Evolutionary conservation across 768 basidiomycete species (phyloP).

Genomic region (Pisolithus sp.): DNA sequence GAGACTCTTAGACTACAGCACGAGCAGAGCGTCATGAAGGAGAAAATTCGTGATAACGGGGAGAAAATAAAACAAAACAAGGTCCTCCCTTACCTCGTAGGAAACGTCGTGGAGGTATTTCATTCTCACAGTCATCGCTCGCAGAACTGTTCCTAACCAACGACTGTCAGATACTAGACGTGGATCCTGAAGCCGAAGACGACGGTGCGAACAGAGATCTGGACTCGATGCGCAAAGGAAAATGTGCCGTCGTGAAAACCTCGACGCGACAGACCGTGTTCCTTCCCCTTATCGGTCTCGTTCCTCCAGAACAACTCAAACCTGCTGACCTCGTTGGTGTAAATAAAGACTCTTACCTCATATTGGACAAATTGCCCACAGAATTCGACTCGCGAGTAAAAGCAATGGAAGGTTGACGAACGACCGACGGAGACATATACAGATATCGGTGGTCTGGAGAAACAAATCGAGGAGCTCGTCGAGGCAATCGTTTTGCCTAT

Average conservation of each 20-base stretch:
- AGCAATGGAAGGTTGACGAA: constrained; percentile 99
- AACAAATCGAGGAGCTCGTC: constrained; percentile 97
- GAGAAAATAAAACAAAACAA: constrained; percentile 99
- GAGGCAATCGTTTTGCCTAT: constrained; percentile 98
- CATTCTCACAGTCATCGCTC: not conserved
- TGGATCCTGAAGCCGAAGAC: constrained; percentile 89
- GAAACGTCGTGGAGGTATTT: constrained; percentile 92
- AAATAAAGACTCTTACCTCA: constrained; percentile 98
- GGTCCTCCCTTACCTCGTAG: constrained; percentile 94
- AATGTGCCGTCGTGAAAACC: constrained; percentile 98
- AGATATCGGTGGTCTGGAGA: constrained; percentile 96
- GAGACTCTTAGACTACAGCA: constrained; percentile 89
- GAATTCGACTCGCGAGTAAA: constrained; percentile 98
- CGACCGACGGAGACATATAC: constrained; percentile 96
- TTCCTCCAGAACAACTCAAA: constrained; percentile 82
- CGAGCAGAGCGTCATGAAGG: constrained; percentile 94
- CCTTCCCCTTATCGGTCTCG: constrained; percentile 95
- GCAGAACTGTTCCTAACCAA: not conserved
- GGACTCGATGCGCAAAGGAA: constrained; percentile 93
- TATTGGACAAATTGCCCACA: constrained; percentile 90
- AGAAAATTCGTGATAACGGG: constrained; percentile 96
- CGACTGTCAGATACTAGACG: constrained; percentile 71
- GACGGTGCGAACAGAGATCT: constrained; percentile 95
- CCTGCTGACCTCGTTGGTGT: constrained; percentile 96
- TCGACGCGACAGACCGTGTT: constrained; percentile 98